Evolutionary conservation across 129 eudicot genomes (phyloP), one percentile per base, ranked within the genome.

Genomic region (Cynara cardunculus): DNA sequence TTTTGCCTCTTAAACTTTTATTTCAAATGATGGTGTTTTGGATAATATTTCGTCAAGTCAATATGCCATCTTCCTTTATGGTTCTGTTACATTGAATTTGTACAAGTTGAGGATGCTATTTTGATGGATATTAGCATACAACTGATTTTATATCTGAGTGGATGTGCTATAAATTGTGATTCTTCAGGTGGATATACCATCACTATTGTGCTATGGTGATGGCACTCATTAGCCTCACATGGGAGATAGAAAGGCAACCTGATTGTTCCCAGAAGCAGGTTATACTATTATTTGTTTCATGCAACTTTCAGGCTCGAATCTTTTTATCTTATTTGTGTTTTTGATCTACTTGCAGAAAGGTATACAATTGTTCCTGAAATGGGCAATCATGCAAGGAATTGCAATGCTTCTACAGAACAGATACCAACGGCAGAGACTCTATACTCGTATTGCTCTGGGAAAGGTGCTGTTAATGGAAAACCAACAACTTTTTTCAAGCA

Each of bases 311-410:
- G 65, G 32, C 12, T 44, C 3, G 25, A 26, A 13, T 68, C 12
- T 12, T 83, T 49, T 27, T 41, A 14, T 69, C 73, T 66, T 70
- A 26, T 24, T 69, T 28, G 21, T 69, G 71, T 68, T 1, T 53
- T 61, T 21, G 71, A 71, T 44, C 37, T 64, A 72, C 7, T 71
- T 84, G 89, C 99, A 95, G 97, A 89, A 68, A 84, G 99, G 99
- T 59, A 91, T 95, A 65, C 85, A 87, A 21, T 88, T 95, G 77
- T 95, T 90, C 85, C 86, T 90, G 70, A 82, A 87, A 72, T 95
- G 97, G 97, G 99, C 99, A 35, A 90, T 92, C 67, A 92, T 95
- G 96, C 99, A 95, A 92, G 99, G 99, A 73, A 84, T 95, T 82
- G 97, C 99, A 32, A 95, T 92, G 99, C 89, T 92, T 81, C 84